Evolutionary conservation across 148 eudicot genomes (phyloP).

Genomic region (Fagopyrum esculentum): DNA sequence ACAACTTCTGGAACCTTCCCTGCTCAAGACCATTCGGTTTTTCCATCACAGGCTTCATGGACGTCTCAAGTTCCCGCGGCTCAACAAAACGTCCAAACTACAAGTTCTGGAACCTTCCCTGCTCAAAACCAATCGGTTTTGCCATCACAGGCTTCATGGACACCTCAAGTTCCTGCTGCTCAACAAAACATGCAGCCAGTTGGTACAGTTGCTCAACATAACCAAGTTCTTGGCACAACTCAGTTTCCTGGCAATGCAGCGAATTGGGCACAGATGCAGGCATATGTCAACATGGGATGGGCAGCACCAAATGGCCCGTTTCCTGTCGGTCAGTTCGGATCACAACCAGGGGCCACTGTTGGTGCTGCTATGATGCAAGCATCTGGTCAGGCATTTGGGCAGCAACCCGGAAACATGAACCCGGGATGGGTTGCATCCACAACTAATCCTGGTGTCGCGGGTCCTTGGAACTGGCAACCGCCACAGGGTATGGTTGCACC

Average conservation of each 20-base stretch:
- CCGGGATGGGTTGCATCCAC: slow-evolving; percentile 42
- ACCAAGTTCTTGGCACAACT: slow-evolving; percentile 33
- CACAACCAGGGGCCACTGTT: slow-evolving; percentile 24
- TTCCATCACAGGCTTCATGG: slow-evolving; percentile 19
- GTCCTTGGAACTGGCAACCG: slow-evolving; percentile 42
- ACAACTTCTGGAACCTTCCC: slow-evolving; percentile 30
- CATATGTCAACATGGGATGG: slow-evolving; percentile 54
- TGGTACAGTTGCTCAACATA: neutral
- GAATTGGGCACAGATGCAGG: slow-evolving; percentile 25
- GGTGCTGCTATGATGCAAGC: slow-evolving; percentile 26
- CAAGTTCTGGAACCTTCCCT: no score
- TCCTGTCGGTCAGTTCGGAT: neutral
- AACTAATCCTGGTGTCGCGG: slow-evolving; percentile 37
- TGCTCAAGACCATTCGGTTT: slow-evolving; percentile 7
- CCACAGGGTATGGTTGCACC: slow-evolving; percentile 31
- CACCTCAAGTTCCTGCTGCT: slow-evolving; percentile 23
- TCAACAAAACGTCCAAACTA: no score
- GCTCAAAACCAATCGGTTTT: no score
- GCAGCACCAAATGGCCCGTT: slow-evolving; percentile 24
- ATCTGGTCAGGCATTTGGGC: slow-evolving; percentile 30
- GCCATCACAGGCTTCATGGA: slow-evolving; percentile 28
- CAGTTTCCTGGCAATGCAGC: neutral
- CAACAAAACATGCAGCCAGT: slow-evolving; percentile 48
- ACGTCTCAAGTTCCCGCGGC: no score
- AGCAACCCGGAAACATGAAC: slow-evolving; percentile 28